These are phyloP conservation scores for Fusarium papillatum DNA, from an alignment of 2,329 filamentous ascomycete genomes.

Conservation along the genomic window DNA sequence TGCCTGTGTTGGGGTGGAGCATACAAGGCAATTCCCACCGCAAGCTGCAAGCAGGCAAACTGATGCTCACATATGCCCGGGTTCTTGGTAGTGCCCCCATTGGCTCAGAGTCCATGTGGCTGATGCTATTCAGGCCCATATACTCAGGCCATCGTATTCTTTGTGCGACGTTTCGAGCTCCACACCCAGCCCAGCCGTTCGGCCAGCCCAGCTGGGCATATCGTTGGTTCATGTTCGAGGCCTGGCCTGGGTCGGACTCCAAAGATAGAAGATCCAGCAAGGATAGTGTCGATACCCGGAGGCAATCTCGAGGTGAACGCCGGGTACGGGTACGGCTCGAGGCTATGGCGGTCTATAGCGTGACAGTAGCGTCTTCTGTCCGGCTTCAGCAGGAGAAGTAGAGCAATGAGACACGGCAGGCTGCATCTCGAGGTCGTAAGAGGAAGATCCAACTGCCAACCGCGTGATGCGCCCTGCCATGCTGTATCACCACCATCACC, in stretches of 20 bases:
- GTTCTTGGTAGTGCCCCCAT: conserved; percentile 7
- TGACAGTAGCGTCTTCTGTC: conserved; percentile 7
- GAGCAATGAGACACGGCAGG: conserved; percentile 13
- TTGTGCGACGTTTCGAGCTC: conserved; percentile 24
- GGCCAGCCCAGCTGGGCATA: neutral
- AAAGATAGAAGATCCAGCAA: conserved; percentile 2
- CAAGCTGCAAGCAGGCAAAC: conserved; percentile 35
- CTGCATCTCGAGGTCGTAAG: conserved; percentile 19
- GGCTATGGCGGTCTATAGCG: conserved; percentile 5
- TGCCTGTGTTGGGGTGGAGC: conserved; percentile 26
- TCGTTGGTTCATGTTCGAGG: neutral
- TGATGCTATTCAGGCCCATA: conserved; percentile 27
- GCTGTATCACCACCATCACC: conserved; percentile 4
- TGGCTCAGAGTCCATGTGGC: conserved; percentile 20
- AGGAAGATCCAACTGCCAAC: conserved; percentile 26
- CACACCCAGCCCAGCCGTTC: conserved; percentile 10
- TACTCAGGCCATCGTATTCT: conserved; percentile 29
- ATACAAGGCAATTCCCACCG: conserved; percentile 6
- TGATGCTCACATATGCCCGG: conserved; percentile 16
- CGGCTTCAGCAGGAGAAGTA: neutral
- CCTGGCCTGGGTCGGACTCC: neutral
- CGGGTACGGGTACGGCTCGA: conserved; percentile 5
- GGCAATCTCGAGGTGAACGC: conserved; percentile 3
- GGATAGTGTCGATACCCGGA: conserved; percentile 9
- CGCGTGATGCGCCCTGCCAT: conserved; percentile 1